Base-by-base conservation (phyloP, 179 eudicot species). In the Amaranthus tricolor region DNA sequence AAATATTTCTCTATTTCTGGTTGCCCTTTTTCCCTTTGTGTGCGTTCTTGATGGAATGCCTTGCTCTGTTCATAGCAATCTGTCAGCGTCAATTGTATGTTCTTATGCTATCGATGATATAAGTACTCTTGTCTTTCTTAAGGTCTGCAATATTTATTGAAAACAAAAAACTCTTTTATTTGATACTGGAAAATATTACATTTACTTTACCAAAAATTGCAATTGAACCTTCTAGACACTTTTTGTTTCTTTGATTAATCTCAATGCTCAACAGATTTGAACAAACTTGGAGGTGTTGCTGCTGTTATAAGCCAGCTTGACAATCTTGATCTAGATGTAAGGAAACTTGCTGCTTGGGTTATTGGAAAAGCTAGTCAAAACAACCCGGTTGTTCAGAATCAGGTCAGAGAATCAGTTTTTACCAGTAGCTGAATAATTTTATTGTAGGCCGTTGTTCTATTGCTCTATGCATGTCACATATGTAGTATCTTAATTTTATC, bases 291-390 rank as follows among this genome's bases (percentile, higher is more conserved):
- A 55, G 98, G 98, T 47, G 88, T 92, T 74, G 85, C 78, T 73
- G 89, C 84, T 63, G 80, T 92, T 71, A 77, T 87, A 52, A 75
- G 78, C 81, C 85, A 83, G 78, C 94, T 94, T 72, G 88, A 83
- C 75, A 81, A 82, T 77, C 60, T 82, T 54, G 88, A 88, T 49
- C 78, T 85, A 67, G 88, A 85, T 70, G 88, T 88, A 62, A 89
- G 98, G 85, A 86, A 80, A 64, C 85, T 78, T 77, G 86, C 93
- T 69, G 98, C 98, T 40, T 92, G 96, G 96, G 83, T 94, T 72
- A 78, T 94, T 80, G 98, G 97, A 21, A 90, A 83, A 86, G 97
- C 97, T 63, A 78, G 91, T 78, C 97, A 94, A 86, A 94, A 92
- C 68, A 94, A 94, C 69, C 97, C 87, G 59, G 55, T 83, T 79